These are phyloP conservation scores for Amanita molliuscula DNA, from an alignment of 768 basidiomycete genomes.

Conservation along the genomic window DNA sequence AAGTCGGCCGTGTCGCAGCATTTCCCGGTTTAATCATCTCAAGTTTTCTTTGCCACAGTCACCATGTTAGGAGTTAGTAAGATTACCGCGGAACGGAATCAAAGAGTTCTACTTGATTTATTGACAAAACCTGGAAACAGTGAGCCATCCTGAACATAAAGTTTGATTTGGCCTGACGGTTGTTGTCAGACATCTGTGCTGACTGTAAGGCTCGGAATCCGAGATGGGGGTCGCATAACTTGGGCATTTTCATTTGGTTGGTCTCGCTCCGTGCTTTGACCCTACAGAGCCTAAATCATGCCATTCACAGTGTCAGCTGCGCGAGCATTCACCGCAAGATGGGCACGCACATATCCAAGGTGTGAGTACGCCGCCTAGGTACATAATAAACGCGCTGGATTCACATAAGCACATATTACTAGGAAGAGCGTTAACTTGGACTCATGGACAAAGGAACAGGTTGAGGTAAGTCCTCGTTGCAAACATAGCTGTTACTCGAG, in stretches of 20 bases:
- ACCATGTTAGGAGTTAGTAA: slow-evolving; percentile 36
- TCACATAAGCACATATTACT: background rate
- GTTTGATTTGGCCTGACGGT: background rate
- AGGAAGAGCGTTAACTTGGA: slow-evolving; percentile 91
- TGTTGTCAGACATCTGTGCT: slow-evolving; percentile 65
- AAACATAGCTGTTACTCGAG: background rate
- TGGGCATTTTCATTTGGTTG: slow-evolving; percentile 85
- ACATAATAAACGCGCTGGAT: background rate
- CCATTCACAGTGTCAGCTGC: slow-evolving; percentile 56
- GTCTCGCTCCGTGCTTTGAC: slow-evolving; percentile 9
- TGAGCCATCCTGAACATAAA: slow-evolving; percentile 20
- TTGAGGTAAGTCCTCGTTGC: slow-evolving; percentile 47
- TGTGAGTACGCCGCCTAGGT: slow-evolving; percentile 41
- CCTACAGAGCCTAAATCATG: slow-evolving; percentile 5
- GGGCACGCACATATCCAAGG: slow-evolving; percentile 88
- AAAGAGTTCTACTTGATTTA: slow-evolving; percentile 58
- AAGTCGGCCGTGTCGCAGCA: background rate
- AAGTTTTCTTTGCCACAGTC: background rate
- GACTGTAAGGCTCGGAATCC: slow-evolving; percentile 86
- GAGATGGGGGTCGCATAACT: slow-evolving; percentile 81
- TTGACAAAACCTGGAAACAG: slow-evolving; percentile 73
- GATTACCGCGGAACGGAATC: slow-evolving; percentile 54
- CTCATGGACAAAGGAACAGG: slow-evolving; percentile 80
- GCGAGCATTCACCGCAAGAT: slow-evolving; percentile 92
- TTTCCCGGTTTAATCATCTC: background rate